Base-by-base conservation (phyloP, 495 filamentous ascomycete species). In the Amniculicola lignicola region DNA sequence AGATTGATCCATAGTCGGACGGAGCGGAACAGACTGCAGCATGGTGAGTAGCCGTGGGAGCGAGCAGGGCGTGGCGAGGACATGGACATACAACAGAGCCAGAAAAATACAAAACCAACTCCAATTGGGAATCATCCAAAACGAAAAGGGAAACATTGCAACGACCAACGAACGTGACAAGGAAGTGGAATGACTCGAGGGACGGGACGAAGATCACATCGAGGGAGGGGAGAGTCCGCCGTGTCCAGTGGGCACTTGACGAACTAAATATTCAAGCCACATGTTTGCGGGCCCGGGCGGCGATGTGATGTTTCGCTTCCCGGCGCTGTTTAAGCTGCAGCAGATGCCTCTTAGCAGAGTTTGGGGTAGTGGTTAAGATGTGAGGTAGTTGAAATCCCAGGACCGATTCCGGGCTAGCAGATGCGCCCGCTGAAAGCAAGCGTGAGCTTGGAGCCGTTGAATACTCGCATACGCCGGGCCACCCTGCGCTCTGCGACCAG, bases 1-100 rank as follows among this genome's bases (percentile, higher is more conserved):
- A 81, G 73, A 64, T 88, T 86, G 47, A 86, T 76, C 59, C 86
- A 74, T 48, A 85, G 70, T 44, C 86, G 82, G 28, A 83, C 47
- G 69, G 88, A 88, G 43, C 55, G 52, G 52, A 65, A 65, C n/a
- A 61, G 23, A 51, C 62, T 65, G 31, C 15, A 42, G n/a, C 11
- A 1, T 3, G 10, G 43, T 63, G 36, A 60, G 56, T 46, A n/a
- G 35, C 10, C n/a, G n/a, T 11, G 23, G 22, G 27, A 52, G 46
- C 39, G 22, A 16, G 41, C 35, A 39, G 29, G 11, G 51, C 14
- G 16, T 21, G 1, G 33, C 4, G 16, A 15, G 22, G 14, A 23
- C 19, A 36, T 11, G 6, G 40, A 49, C 61, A 31, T 57, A 64
- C 61, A 56, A 64, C 7, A 57, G 40, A 33, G 47, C 45, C 9